Base-by-base conservation (phyloP, 345 rosid species). In the Eucalyptus guilfoylei region DNA sequence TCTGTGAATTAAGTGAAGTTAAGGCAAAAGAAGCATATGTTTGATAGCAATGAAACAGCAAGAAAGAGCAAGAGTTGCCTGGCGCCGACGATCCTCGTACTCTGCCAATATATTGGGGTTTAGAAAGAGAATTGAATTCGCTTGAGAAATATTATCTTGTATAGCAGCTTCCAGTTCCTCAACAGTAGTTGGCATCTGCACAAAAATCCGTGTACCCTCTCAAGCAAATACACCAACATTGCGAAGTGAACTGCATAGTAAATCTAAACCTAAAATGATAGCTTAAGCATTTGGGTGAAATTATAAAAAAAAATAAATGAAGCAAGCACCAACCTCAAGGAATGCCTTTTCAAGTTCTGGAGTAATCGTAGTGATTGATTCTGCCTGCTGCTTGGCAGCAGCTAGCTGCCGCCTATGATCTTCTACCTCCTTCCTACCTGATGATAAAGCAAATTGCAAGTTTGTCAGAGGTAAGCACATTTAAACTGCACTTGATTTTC, bases 121-220 rank as follows among this genome's bases (percentile, higher is more conserved):
- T 81, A 97, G 93, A 49, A 94, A 95, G 87, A 95, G 95, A 88
- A 94, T 96, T 80, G 99, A 96, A 92, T 97, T 97, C 72, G 99
- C 99, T 92, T 95, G 96, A 90, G 97, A 92, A 48, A 93, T 88
- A 88, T 91, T 94, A 90, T 96, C 99, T 91, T 96, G 96, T 87
- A 96, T 96, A 28, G 98, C 98, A 81, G 99, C 99, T 91, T 96
- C 96, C 92, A 97, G 87, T 90, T 97, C 99, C 94, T 96, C 99
- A 60, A 97, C 89, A 26, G 99, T 96, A 50, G 95, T 92, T 86
- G 97, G 96, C 97, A 96, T 95, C 94, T 94, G 92, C 88, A 89
- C 60, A 60, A 14, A 88, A 44, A 58, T 45, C 54, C 34, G 44
- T 14, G 17, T 45, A 87, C 58, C 1, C 44, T 54, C 48, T 80